phyloP scores from a whole-genome alignment of 1,139 yeast genomes.

The Diutina rugosa region DNA sequence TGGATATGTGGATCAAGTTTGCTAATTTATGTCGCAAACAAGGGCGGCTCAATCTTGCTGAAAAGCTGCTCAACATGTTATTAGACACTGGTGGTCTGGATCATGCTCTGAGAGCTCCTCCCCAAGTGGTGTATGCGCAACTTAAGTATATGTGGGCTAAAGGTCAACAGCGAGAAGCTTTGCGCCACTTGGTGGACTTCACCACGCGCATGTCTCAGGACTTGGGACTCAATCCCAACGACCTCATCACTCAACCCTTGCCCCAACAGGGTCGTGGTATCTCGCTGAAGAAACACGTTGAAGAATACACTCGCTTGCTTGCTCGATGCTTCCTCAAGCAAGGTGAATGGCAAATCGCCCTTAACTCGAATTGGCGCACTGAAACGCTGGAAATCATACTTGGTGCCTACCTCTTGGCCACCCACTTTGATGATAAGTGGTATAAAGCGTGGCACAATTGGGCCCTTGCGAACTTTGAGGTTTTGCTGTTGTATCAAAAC shows the following conservation, averaged over 20 bases:
- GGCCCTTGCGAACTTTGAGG: slow-evolving; percentile 97
- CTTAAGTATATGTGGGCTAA: slow-evolving; percentile 95
- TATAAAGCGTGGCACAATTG: slow-evolving; percentile 99
- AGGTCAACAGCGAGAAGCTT: slow-evolving; percentile 79
- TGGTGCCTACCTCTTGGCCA: slow-evolving; percentile 86
- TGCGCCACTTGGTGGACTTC: slow-evolving; percentile 75
- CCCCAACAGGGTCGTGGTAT: slow-evolving; percentile 67
- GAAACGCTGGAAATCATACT: slow-evolving; percentile 71
- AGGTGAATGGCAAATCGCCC: slow-evolving; percentile 94
- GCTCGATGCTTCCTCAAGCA: slow-evolving; percentile 95
- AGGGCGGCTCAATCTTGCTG: slow-evolving; percentile 85
- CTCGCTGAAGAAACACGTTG: slow-evolving; percentile 47
- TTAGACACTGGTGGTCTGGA: slow-evolving; percentile 48
- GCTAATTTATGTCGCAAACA: slow-evolving; percentile 93
- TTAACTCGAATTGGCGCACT: slow-evolving; percentile 68
- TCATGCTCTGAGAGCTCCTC: slow-evolving; percentile 73
- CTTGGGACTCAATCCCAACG: slow-evolving; percentile 66
- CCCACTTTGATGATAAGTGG: slow-evolving; percentile 89
- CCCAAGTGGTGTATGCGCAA: slow-evolving; percentile 94
- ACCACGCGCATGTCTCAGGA: slow-evolving; percentile 86
- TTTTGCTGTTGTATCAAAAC: slow-evolving; percentile 47
- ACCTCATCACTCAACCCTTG: slow-evolving; percentile 77
- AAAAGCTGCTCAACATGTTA: slow-evolving; percentile 71
- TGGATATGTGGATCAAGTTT: slow-evolving; percentile 97
- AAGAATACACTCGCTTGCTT: slow-evolving; percentile 72